Base-by-base conservation (phyloP, 371 early-diverging fungal genomes). In the Blyttiomyces sp. region DNA sequence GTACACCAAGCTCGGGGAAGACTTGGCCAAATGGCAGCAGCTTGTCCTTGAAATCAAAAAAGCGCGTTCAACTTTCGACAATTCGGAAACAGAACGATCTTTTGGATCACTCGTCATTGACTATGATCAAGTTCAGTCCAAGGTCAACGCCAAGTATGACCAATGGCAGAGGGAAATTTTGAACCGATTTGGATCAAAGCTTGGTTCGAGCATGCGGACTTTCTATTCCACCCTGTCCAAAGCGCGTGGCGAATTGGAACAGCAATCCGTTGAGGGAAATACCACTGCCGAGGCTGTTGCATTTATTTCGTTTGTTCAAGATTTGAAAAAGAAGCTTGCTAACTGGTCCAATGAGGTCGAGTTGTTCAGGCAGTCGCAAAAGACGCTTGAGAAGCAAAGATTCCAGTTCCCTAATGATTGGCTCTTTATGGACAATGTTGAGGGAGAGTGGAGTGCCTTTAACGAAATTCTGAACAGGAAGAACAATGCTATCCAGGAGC, bases 361-460 rank as follows among this genome's bases (percentile, higher is more conserved):
- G 28, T 72, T 88, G 31, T 99, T 92, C 83, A 84, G 89, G 43
- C 82, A 87, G 53, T 93, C 95, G 16, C 96, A 98, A 76, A 92
- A 92, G 64, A 87, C 92, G 16, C 77, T 99, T 34, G 95, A 96
- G 67, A 87, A 91, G 36, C 95, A 95, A 70, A 83, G 98, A 27
- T 98, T 84, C 82, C 88, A 88, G 70, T 96, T 95, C 77, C 92
- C 95, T 28, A 70, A 66, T 44, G 95, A 98, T 64, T 98, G 98
- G 98, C 77, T 96, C 19, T 91, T 95, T 69, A 83, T 91, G 24
- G 99, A 96, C 54, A 92, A 95, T 63, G 84, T 97, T 7, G 96
- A 95, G 48, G 95, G 96, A 64, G 98, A 96, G 72, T 97, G 96
- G 96, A 89, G 90, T 63, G 92, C 96, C 1, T 95, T 98, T 59